These are phyloP conservation scores for Curvularia lunata DNA, from an alignment of 2,329 filamentous ascomycete genomes.

Conservation along the genomic window DNA sequence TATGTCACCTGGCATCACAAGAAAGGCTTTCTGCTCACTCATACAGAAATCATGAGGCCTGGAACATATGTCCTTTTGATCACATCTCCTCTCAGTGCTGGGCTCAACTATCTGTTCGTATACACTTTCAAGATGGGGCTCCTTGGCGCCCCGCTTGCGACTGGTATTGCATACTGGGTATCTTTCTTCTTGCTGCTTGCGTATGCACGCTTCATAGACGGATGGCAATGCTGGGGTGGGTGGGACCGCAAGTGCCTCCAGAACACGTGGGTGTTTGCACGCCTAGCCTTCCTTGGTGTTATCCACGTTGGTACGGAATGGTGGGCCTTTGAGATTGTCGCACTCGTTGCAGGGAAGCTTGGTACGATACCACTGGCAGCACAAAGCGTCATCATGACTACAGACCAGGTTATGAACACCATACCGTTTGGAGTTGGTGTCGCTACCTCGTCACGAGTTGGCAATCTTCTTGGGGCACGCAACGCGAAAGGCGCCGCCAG, in stretches of 20 bases:
- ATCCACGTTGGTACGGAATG: conserved; percentile 89
- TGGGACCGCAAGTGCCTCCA: conserved; percentile 68
- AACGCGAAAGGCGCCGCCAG: conserved; percentile 70
- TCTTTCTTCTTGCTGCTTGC: conserved; percentile 78
- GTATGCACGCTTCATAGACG: conserved; percentile 73
- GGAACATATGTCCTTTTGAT: conserved; percentile 68
- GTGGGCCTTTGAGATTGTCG: conserved; percentile 95
- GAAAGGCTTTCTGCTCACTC: conserved; percentile 14
- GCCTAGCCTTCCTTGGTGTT: conserved; percentile 76
- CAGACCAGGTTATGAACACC: conserved; percentile 82
- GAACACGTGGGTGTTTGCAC: conserved; percentile 73
- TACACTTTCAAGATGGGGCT: conserved; percentile 74
- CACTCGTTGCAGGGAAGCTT: conserved; percentile 78
- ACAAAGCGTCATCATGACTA: conserved; percentile 88
- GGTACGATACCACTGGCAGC: conserved; percentile 81
- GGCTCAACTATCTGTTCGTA: conserved; percentile 71
- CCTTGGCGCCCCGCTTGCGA: conserved; percentile 80
- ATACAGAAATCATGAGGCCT: conserved; percentile 65
- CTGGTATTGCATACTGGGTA: conserved; percentile 83
- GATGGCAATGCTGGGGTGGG: conserved; percentile 81
- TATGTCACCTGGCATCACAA: conserved; percentile 28
- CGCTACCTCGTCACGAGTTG: conserved; percentile 76
- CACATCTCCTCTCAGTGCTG: conserved; percentile 65
- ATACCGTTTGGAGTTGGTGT: conserved; percentile 88
- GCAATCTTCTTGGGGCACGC: conserved; percentile 77